These are phyloP conservation scores for Ambrosiella xylebori DNA, from an alignment of 2,329 filamentous ascomycete species.

Conservation along the genomic window DNA sequence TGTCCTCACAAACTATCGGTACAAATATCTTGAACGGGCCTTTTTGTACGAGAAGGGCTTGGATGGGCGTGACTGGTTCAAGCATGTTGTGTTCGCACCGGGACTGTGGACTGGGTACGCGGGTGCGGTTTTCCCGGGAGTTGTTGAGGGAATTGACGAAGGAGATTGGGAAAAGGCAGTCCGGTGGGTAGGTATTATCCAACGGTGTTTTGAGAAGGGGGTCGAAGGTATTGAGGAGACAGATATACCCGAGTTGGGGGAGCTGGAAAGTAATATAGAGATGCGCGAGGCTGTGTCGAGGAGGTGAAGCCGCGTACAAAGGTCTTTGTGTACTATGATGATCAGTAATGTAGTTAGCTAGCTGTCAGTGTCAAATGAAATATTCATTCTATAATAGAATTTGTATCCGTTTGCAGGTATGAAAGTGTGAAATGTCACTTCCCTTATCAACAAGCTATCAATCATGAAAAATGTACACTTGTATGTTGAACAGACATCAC, in stretches of 20 bases:
- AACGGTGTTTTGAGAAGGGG: conserved; percentile 31
- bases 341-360: too few relatives aligned
- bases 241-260: neutral
- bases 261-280: too few relatives aligned
- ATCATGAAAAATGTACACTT: too few relatives aligned
- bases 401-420: too few relatives aligned
- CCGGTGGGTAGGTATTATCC: conserved; percentile 43
- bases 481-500: too few relatives aligned
- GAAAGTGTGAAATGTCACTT: too few relatives aligned
- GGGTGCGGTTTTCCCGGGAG: conserved; percentile 49
- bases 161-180: conserved; percentile 40
- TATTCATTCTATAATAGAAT: too few relatives aligned
- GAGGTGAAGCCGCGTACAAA: too few relatives aligned
- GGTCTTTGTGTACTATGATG: too few relatives aligned
- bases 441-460: too few relatives aligned
- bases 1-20: conserved; percentile 54
- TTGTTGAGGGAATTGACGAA: conserved; percentile 44
- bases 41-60: conserved; percentile 64
- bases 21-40: conserved; percentile 66
- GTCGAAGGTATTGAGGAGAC: conserved; percentile 10
- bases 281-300: too few relatives aligned
- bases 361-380: too few relatives aligned
- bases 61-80: conserved; percentile 74
- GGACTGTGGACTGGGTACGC: conserved; percentile 84
- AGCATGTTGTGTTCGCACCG: conserved; percentile 85